Base-by-base conservation (phyloP, 2,329 filamentous ascomycete species). In the Dactylellina parvicollis region DNA sequence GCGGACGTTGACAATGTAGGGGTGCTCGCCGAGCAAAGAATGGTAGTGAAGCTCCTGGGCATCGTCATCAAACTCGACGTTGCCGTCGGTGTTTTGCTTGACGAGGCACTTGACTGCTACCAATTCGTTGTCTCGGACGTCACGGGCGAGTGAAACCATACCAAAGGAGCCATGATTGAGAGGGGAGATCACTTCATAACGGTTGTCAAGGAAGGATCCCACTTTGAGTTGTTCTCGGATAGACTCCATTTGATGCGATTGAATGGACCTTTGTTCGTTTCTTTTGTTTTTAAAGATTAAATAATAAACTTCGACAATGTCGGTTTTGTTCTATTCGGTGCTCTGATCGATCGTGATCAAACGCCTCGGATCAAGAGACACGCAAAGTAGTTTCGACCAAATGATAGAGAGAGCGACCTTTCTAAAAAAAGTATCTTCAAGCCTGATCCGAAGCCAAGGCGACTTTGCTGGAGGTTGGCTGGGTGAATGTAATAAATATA, bases 121-220 rank as follows among this genome's bases (percentile, higher is more conserved):
- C 71, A 88, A 86, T 71, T 95, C 85, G 77, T 89, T 87, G 73
- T 91, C 96, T 76, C 85, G 80, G 76, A 89, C 84, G 81, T 99
- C 92, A 80, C 86, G 90, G 72, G 94, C 95, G 83, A 92, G 89
- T 82, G 97, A 97, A 78, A 99, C 95, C 92, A 98, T 96, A 80
- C 95, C 95, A 80, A 98, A 99, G 64, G 95, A 98, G 78, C 95
- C 95, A 86, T 97, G 92, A 81, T 99, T 99, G 83, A 99, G 90
- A 67, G 95, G 93, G 77, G 93, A 91, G 79, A 97, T 86, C 65
- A 93, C 96, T 83, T 91, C 86, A 82, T 95, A 99, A 77, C 95
- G 93, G 61, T 92, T 92, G 80, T 91, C 89, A 80, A 96, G 88
- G 80, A 96, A 83, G 82, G 90, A 87, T 81, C 90, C 92, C 82